Conservation (phyloP, 2,329 filamentous ascomycete genomes). For the Colletotrichum chlorophyti region DNA sequence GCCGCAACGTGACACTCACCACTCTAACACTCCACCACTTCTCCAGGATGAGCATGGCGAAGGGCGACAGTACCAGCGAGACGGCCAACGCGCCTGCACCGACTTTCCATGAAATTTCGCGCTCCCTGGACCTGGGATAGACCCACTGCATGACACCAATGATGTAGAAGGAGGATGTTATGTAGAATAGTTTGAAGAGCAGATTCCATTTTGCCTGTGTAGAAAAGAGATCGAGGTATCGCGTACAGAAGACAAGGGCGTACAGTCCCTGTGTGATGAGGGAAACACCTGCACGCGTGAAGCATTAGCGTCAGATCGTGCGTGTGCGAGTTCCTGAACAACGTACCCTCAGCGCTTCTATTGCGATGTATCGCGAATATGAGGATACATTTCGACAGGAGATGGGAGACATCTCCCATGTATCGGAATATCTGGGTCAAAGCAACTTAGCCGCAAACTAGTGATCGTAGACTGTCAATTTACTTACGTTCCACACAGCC, state of each 20-base stretch:
- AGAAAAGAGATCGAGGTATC: conserved; percentile 84
- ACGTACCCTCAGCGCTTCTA: conserved; percentile 78
- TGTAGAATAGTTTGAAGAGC: conserved; percentile 89
- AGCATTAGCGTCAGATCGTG: conserved; percentile 25
- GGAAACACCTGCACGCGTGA: conserved; percentile 72
- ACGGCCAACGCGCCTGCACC: conserved; percentile 73
- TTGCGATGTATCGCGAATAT: conserved; percentile 92
- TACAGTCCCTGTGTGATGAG: conserved; percentile 92
- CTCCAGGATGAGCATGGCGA: conserved; percentile 75
- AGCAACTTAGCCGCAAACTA: conserved; percentile 8
- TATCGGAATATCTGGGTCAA: conserved; percentile 72
- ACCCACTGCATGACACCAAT: conserved; percentile 86
- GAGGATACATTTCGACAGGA: conserved; percentile 86
- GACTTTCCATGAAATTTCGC: conserved; percentile 93
- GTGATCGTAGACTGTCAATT: background rate
- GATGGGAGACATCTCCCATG: conserved; percentile 83
- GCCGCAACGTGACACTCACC: conserved; percentile 45
- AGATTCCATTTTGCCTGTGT: conserved; percentile 71
- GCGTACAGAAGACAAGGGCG: conserved; percentile 81
- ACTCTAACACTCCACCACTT: conserved; percentile 54
- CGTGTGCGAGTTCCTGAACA: background rate
- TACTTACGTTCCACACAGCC: conserved; percentile 49
- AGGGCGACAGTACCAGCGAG: conserved; percentile 72
- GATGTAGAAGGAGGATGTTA: conserved; percentile 83
- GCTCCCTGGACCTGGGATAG: conserved; percentile 86